Evolutionary conservation across 805 yeast genomes (phyloP).

Genomic region (Nakazawaea populi): DNA sequence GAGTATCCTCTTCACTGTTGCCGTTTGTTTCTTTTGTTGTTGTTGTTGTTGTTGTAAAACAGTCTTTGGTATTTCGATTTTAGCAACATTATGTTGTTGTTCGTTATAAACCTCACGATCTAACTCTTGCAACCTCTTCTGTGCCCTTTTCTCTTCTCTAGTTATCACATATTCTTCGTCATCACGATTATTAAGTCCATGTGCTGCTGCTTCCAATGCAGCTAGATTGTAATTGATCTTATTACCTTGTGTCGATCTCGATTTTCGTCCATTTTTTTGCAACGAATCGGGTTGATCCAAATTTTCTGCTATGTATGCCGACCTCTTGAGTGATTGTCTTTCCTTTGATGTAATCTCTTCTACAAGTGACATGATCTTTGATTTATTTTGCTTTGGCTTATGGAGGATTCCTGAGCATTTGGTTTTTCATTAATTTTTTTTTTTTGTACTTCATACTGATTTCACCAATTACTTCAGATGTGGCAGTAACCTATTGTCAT

Average conservation of each 20-base stretch:
- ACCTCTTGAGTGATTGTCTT: slow-evolving; percentile 1
- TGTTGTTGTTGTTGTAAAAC: slow-evolving; percentile 4
- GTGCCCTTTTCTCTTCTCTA: slow-evolving; percentile 28
- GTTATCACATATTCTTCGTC: slow-evolving; percentile 14
- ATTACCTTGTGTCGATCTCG: not conserved
- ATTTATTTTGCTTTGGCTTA: not conserved
- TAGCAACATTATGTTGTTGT: slow-evolving; percentile 11
- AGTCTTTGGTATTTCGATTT: slow-evolving; percentile 32
- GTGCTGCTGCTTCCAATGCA: slow-evolving; percentile 15
- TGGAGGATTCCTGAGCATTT: too few relatives aligned
- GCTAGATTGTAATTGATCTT: slow-evolving; percentile 26
- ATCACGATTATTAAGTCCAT: slow-evolving; percentile 13
- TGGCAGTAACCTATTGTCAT: too few relatives aligned
- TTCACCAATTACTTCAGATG: too few relatives aligned
- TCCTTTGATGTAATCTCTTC: slow-evolving; percentile 7
- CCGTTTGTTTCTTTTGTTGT: slow-evolving; percentile 16
- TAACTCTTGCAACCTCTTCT: slow-evolving; percentile 33
- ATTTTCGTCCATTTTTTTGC: slow-evolving; percentile 5
- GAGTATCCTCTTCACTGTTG: slow-evolving; percentile 31
- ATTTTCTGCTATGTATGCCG: not conserved
- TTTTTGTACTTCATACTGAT: too few relatives aligned
- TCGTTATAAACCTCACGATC: slow-evolving; percentile 40
- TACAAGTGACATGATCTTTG: slow-evolving; percentile 9
- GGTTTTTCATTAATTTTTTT: too few relatives aligned
- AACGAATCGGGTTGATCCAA: not conserved